These are phyloP conservation scores for Sporobolomyces phaffii DNA, from an alignment of 768 basidiomycete genomes.

Conservation along the genomic window DNA sequence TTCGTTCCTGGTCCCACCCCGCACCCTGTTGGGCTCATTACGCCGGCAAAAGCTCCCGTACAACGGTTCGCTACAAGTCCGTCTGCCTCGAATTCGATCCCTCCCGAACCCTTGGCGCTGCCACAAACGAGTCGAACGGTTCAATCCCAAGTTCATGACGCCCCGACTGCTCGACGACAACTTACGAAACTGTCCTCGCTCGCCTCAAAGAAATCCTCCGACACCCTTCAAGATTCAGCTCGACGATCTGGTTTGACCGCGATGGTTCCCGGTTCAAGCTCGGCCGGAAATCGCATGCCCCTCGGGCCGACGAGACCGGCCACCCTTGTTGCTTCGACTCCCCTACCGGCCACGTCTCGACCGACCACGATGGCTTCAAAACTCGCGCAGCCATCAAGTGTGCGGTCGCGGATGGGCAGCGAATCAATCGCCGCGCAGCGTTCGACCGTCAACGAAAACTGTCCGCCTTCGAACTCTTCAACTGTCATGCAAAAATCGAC, in stretches of 20 bases:
- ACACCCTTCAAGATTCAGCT: neutral
- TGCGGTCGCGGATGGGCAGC: neutral
- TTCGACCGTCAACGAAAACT: conserved; percentile 1
- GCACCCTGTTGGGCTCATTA: no score
- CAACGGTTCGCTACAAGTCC: no score
- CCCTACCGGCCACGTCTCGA: no score
- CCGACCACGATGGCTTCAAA: neutral
- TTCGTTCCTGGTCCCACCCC: no score
- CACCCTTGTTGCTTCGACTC: neutral
- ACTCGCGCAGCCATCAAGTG: neutral
- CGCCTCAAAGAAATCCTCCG: neutral
- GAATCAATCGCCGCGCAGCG: neutral
- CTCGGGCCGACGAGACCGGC: neutral
- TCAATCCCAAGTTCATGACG: conserved; percentile 5
- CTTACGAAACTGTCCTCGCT: conserved; percentile 16
- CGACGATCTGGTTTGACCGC: neutral
- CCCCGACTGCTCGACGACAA: conserved; percentile 14
- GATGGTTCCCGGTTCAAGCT: neutral
- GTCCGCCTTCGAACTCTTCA: no score
- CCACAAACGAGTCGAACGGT: neutral
- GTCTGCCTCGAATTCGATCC: no score
- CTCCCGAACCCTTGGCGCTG: no score
- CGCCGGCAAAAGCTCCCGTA: no score
- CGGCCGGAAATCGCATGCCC: neutral
- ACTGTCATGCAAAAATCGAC: neutral